Evolutionary conservation across 345 rosid species (phyloP).

Genomic region (Draba incana): DNA sequence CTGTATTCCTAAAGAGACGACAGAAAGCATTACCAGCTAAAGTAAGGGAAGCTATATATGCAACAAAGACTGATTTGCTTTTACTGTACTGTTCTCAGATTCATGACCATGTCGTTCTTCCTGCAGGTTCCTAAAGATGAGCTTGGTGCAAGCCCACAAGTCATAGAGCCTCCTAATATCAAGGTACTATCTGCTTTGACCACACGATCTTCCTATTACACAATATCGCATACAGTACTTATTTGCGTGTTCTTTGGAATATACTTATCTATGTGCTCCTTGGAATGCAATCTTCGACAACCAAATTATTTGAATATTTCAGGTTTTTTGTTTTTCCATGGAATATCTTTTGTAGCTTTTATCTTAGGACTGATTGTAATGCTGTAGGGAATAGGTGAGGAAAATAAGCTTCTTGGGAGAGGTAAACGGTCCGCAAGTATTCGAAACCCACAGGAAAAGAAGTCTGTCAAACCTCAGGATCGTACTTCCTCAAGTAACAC

Average conservation of each 20-base stretch:
- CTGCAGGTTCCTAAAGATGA: conserved; percentile 58
- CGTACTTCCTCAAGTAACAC: conserved; percentile 52
- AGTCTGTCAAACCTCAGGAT: conserved; percentile 52
- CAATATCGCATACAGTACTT: conserved; percentile 17
- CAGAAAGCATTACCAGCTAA: conserved; percentile 59
- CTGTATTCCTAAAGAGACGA: conserved; percentile 58
- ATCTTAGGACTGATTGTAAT: conserved; percentile 26
- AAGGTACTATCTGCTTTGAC: conserved; percentile 47
- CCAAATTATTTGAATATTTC: conserved; percentile 4
- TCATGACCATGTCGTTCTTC: conserved; percentile 43
- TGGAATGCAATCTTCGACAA: conserved; percentile 26
- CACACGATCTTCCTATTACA: conserved; percentile 4
- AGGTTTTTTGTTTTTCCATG: conserved; percentile 3
- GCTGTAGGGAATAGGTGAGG: conserved; percentile 52
- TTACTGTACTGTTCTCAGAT: conserved; percentile 34
- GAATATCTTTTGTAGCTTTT: conserved; percentile 16
- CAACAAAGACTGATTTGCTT: conserved; percentile 2
- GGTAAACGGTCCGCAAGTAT: conserved; percentile 51
- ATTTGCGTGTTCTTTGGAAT: conserved; percentile 15
- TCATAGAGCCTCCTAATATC: conserved; percentile 48
- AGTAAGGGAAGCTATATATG: conserved; percentile 49
- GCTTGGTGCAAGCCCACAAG: conserved; percentile 45
- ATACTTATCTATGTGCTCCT: not conserved
- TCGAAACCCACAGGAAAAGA: conserved; percentile 53
- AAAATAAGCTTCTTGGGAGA: conserved; percentile 47